Conservation (phyloP, 345 rosid genomes). For the Populus tremula region DNA sequence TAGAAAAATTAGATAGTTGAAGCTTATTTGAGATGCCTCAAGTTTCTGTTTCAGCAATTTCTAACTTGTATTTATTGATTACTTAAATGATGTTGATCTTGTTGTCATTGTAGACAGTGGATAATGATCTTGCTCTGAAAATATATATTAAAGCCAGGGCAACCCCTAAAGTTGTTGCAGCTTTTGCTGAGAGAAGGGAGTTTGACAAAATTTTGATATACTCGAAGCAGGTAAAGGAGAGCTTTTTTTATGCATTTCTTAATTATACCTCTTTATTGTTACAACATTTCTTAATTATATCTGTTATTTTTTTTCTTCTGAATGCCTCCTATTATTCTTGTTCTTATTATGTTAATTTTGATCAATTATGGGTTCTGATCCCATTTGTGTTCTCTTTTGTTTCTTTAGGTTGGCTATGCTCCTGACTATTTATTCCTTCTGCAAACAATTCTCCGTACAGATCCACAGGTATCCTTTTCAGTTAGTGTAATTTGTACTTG, state of each 20-base stretch:
- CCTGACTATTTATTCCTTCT: conserved; percentile 98
- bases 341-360: not conserved
- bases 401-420: conserved; percentile 78
- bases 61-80: not conserved
- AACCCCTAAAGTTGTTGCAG: conserved; percentile 97
- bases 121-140: conserved; percentile 94
- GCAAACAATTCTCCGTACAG: conserved; percentile 96
- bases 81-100: not conserved
- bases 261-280: not conserved
- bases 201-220: conserved; percentile 90
- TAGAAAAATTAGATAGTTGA: not conserved
- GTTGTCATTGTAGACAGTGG: conserved; percentile 71
- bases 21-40: not conserved
- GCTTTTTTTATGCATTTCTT: not conserved
- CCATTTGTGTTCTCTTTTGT: not conserved
- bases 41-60: not conserved
- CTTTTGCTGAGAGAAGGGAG: conserved; percentile 97
- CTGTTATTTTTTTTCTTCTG: not conserved
- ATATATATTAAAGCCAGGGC: conserved; percentile 96
- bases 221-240: conserved; percentile 73
- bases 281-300: not conserved
- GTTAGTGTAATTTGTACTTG: not conserved
- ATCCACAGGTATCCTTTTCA: conserved; percentile 73
- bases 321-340: not conserved
- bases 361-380: not conserved